phyloP scores from a whole-genome alignment of 2,329 filamentous ascomycete genomes.

The Epichloe hybrida region DNA sequence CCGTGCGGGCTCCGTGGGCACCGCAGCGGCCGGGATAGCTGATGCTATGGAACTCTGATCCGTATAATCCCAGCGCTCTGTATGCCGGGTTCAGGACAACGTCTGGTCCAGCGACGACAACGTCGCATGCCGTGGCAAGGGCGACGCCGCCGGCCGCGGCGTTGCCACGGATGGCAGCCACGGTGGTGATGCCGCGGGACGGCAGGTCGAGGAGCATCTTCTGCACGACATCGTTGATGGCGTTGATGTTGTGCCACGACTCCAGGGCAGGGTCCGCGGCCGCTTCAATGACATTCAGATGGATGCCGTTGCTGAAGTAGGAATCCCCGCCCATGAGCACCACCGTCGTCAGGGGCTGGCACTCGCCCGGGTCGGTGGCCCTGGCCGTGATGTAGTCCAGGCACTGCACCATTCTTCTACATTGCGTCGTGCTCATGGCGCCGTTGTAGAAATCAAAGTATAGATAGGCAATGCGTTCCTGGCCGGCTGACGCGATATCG shows the following conservation, averaged over 20 bases:
- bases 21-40: slow-evolving; percentile 26
- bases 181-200: slow-evolving; percentile 19
- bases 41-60: slow-evolving; percentile 28
- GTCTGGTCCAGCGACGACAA: slow-evolving; percentile 23
- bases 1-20: slow-evolving; percentile 13
- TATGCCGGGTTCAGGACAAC: slow-evolving; percentile 29
- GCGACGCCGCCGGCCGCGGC: slow-evolving; percentile 30
- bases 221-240: slow-evolving; percentile 27
- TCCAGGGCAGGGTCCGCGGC: slow-evolving; percentile 22
- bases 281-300: slow-evolving; percentile 29
- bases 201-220: slow-evolving; percentile 25
- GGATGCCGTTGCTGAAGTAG: slow-evolving; percentile 31
- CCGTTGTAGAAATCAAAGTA: slow-evolving; percentile 31
- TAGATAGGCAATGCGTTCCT: slow-evolving; percentile 21
- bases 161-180: slow-evolving; percentile 27
- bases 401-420: slow-evolving; percentile 21
- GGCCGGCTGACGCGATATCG: slow-evolving; percentile 17
- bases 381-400: slow-evolving; percentile 21
- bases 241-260: slow-evolving; percentile 30
- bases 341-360: slow-evolving; percentile 20
- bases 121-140: slow-evolving; percentile 23
- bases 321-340: slow-evolving; percentile 23
- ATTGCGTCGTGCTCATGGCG: slow-evolving; percentile 27
- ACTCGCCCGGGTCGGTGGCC: slow-evolving; percentile 5
- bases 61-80: slow-evolving; percentile 21